Evolutionary conservation across 169 alveolate genomes (phyloP).

Genomic region (Eimeria zaria): DNA sequence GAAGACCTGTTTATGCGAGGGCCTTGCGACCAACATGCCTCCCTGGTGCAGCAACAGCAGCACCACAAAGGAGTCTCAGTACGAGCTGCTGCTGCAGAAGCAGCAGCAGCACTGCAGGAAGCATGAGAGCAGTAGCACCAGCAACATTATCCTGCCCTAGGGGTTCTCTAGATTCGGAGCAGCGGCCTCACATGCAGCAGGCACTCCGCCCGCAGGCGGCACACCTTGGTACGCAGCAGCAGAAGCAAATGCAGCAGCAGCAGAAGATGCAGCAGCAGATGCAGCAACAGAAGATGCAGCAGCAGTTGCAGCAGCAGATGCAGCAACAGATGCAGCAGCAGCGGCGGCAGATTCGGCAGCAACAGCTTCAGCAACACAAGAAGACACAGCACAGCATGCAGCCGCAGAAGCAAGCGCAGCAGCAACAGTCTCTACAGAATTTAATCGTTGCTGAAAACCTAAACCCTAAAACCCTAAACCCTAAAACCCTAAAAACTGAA

Average conservation of each 20-base stretch:
- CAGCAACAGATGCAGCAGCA: too few relatives aligned
- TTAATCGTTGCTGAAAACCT: neutral
- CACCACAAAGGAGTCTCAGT: conserved; percentile 30
- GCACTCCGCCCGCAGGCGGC: neutral
- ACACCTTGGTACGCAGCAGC: neutral
- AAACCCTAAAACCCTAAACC: too few relatives aligned
- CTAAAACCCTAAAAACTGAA: too few relatives aligned
- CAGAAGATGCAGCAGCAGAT: too few relatives aligned
- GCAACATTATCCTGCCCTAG: neutral
- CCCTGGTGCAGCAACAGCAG: neutral
- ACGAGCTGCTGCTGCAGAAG: neutral
- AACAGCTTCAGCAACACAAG: too few relatives aligned
- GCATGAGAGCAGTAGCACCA: neutral
- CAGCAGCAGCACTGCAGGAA: neutral
- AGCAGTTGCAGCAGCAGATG: too few relatives aligned
- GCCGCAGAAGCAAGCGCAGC: neutral
- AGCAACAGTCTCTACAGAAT: neutral
- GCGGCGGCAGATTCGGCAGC: too few relatives aligned
- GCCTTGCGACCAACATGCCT: neutral
- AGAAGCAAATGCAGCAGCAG: neutral
- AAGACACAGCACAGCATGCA: too few relatives aligned
- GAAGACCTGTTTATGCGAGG: neutral
- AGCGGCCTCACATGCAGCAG: neutral
- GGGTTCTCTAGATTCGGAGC: neutral
- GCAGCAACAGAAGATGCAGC: too few relatives aligned